Evolutionary conservation across 805 yeast species (phyloP).

Genomic region (Myxozyma udenii): DNA sequence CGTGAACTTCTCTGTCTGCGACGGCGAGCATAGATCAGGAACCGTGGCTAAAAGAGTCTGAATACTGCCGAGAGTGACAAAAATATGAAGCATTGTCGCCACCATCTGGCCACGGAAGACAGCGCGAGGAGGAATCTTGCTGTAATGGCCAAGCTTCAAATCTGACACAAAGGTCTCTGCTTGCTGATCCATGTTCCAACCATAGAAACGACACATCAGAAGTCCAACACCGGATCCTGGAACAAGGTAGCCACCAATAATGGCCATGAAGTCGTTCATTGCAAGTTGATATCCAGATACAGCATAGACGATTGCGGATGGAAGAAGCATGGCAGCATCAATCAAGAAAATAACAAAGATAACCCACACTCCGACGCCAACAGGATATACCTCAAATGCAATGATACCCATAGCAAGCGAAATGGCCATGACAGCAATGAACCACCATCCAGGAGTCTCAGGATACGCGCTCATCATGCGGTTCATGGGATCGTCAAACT

Average conservation of each 20-base stretch:
- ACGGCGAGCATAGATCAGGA: conserved; percentile 29
- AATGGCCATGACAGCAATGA: conserved; percentile 47
- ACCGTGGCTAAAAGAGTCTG: conserved; percentile 43
- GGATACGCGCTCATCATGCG: conserved; percentile 51
- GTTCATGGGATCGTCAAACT: conserved; percentile 40
- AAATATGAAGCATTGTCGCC: conserved; percentile 54
- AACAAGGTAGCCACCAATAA: conserved; percentile 12
- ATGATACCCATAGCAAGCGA: conserved; percentile 45
- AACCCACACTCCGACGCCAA: conserved; percentile 60
- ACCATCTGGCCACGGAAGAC: conserved; percentile 52
- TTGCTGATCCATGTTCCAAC: conserved; percentile 43
- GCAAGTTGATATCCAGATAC: conserved; percentile 60
- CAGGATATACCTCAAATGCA: conserved; percentile 42
- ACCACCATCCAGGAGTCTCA: conserved; percentile 67
- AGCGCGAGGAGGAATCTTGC: conserved; percentile 50
- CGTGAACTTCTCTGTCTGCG: conserved; percentile 22
- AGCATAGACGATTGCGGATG: conserved; percentile 59
- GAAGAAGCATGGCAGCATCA: conserved; percentile 55
- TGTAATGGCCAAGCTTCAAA: conserved; percentile 53
- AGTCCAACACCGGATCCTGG: conserved; percentile 41
- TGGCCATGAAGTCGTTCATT: conserved; percentile 45
- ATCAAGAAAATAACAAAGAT: conserved; percentile 56
- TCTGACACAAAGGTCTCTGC: conserved; percentile 41
- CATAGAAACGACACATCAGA: conserved; percentile 42
- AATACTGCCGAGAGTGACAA: conserved; percentile 49